Percentiles rank a stretch among this genome's conserved stretches.
Conservation (phyloP, 192 early-diverging fungal species). For the Bifiguratus adelaidae region DNA sequence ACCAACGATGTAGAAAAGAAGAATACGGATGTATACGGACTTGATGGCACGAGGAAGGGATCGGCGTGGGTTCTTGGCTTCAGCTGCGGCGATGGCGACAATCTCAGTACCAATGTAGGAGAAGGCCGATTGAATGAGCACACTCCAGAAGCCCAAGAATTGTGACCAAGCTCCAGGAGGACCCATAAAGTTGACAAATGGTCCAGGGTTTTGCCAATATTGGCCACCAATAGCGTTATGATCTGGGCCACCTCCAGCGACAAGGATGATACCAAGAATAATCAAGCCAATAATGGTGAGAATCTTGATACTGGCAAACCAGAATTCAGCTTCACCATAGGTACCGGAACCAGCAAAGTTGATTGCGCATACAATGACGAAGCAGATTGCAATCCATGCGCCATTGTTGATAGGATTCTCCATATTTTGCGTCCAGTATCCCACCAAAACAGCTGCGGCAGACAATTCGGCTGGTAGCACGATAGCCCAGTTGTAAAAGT, state of each 20-base stretch:
- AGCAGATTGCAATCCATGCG: conserved; percentile 30
- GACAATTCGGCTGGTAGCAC: conserved; percentile 22
- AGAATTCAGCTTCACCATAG: conserved; percentile 55
- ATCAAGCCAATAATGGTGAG: conserved; percentile 22
- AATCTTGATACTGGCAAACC: conserved; percentile 44
- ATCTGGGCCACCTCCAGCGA: conserved; percentile 53
- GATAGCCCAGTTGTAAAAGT: conserved; percentile 60
- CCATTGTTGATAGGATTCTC: conserved; percentile 11
- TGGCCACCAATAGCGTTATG: conserved; percentile 26
- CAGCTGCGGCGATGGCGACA: conserved; percentile 52
- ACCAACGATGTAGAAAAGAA: conserved; percentile 42
- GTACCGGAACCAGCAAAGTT: conserved; percentile 33
- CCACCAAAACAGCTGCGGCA: conserved; percentile 11
- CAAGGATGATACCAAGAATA: conserved; percentile 19
- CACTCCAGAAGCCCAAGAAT: conserved; percentile 40
- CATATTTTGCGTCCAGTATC: conserved; percentile 19
- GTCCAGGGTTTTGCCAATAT: conserved; percentile 15
- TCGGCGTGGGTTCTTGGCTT: conserved; percentile 39
- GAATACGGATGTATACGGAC: conserved; percentile 39
- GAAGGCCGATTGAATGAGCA: conserved; percentile 13
- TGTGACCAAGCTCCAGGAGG: conserved; percentile 33
- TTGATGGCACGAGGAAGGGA: conserved; percentile 38
- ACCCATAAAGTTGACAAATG: conserved; percentile 17
- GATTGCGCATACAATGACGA: conserved; percentile 31
- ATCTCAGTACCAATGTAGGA: conserved; percentile 33